A percentile compares a stretch with the other conserved stretches of the same genome.
phyloP scores from a whole-genome alignment of 805 yeast genomes.

The Pichia rugopelliculosa region DNA sequence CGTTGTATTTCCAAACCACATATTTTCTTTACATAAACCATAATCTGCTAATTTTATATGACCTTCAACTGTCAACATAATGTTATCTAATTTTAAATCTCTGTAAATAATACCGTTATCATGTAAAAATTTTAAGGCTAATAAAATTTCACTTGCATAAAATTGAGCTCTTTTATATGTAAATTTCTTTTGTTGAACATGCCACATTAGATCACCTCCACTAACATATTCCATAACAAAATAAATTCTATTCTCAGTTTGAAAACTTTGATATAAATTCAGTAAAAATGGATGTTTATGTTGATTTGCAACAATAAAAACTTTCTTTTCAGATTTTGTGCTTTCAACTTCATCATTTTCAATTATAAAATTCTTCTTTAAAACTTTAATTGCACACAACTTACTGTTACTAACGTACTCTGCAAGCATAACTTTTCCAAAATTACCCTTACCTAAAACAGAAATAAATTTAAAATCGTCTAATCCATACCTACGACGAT shows the following conservation, averaged over 20 bases:
- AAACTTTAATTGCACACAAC: conserved; percentile 91
- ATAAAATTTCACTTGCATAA: conserved; percentile 91
- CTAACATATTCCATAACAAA: conserved; percentile 97
- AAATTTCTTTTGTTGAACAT: conserved; percentile 86
- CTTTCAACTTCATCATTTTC: conserved; percentile 96
- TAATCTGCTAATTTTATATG: conserved; percentile 96
- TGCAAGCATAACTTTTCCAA: conserved; percentile 97
- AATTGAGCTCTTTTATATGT: conserved; percentile 90
- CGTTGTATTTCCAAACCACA: conserved; percentile 62
- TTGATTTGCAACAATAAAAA: conserved; percentile 63
- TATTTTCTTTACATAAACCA: conserved; percentile 89
- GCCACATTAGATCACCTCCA: conserved; percentile 99
- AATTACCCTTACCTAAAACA: conserved; percentile 96
- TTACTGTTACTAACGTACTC: conserved; percentile 77
- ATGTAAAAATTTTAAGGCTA: conserved; percentile 89
- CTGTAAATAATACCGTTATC: conserved; percentile 94
- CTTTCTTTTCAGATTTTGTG: conserved; percentile 90
- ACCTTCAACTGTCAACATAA: conserved; percentile 80
- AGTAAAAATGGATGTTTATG: conserved; percentile 90
- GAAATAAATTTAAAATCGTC: conserved; percentile 94
- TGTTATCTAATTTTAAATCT: conserved; percentile 92
- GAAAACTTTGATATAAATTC: conserved; percentile 90
- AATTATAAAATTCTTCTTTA: conserved; percentile 91
- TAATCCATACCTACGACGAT: conserved; percentile 73
- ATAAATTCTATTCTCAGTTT: conserved; percentile 93